Conservation (phyloP, 192 early-diverging fungal genomes). For the Coemansia sp. region DNA sequence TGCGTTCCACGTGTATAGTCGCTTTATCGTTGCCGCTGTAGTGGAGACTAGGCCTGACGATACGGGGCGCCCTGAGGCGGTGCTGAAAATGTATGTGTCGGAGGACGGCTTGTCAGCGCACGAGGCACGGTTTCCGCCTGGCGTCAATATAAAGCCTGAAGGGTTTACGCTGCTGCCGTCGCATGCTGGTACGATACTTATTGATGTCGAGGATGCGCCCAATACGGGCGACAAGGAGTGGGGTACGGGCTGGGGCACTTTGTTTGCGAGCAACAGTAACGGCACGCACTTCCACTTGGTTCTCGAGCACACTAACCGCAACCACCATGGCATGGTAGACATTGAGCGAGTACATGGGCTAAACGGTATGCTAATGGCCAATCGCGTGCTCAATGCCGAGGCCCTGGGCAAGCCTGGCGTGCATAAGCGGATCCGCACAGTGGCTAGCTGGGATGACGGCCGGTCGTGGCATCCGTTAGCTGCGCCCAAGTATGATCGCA, state of each 20-base stretch:
- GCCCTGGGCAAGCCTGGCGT: slow-evolving; percentile 56
- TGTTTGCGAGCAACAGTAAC: slow-evolving; percentile 89
- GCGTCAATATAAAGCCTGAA: slow-evolving; percentile 66
- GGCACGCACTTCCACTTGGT: slow-evolving; percentile 76
- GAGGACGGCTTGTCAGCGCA: slow-evolving; percentile 70
- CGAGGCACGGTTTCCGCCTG: slow-evolving; percentile 82
- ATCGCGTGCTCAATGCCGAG: slow-evolving; percentile 73
- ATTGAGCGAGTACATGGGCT: slow-evolving; percentile 89
- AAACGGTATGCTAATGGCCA: slow-evolving; percentile 83
- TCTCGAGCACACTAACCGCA: slow-evolving; percentile 79
- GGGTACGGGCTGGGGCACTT: slow-evolving; percentile 44
- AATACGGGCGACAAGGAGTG: slow-evolving; percentile 42
- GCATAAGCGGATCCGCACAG: slow-evolving; percentile 65
- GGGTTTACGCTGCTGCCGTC: slow-evolving; percentile 88
- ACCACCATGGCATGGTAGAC: slow-evolving; percentile 73
- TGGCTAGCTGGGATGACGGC: slow-evolving; percentile 92
- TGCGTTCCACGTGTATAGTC: slow-evolving; percentile 33
- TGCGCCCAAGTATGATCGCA: slow-evolving; percentile 53
- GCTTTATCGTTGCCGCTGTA: slow-evolving; percentile 43
- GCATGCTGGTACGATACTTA: slow-evolving; percentile 69
- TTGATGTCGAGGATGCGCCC: slow-evolving; percentile 71
- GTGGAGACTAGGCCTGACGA: slow-evolving; percentile 17
- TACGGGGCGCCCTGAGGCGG: slow-evolving; percentile 16
- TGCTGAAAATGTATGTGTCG: slow-evolving; percentile 69
- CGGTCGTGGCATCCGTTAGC: slow-evolving; percentile 64